These are phyloP conservation scores for Westerdykella sp. DNA, from an alignment of 2,329 filamentous ascomycete genomes.

Conservation along the genomic window DNA sequence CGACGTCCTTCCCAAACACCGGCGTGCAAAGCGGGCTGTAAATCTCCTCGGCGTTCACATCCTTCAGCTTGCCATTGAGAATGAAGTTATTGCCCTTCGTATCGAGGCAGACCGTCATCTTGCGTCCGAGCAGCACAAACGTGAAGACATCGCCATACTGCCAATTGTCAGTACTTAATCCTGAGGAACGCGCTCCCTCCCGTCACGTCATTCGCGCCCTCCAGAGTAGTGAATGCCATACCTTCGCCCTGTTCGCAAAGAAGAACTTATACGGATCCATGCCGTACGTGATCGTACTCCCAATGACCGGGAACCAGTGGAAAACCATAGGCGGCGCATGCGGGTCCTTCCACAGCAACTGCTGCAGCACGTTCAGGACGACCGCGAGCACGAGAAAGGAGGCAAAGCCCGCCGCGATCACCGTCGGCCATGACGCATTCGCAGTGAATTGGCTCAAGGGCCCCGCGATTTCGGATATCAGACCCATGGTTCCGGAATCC, in stretches of 20 bases:
- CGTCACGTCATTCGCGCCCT: background rate
- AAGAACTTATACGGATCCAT: conserved; percentile 93
- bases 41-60: conserved; percentile 85
- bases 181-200: background rate
- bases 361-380: conserved; percentile 70
- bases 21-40: conserved; percentile 69
- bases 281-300: conserved; percentile 88
- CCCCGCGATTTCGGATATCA: conserved; percentile 45
- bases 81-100: conserved; percentile 85
- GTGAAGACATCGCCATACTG: conserved; percentile 87
- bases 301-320: conserved; percentile 65
- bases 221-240: conserved; percentile 30
- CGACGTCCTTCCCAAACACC: conserved; percentile 76
- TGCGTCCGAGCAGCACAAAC: conserved; percentile 80
- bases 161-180: conserved; percentile 13
- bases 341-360: conserved; percentile 74
- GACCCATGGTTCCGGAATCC: conserved; percentile 43
- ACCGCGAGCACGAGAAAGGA: conserved; percentile 53
- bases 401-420: conserved; percentile 41
- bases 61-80: conserved; percentile 81
- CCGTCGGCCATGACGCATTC: conserved; percentile 37
- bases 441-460: conserved; percentile 44
- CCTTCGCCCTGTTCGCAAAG: conserved; percentile 64
- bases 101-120: conserved; percentile 79
- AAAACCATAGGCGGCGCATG: conserved; percentile 60